Base-by-base conservation (phyloP, 2,329 filamentous ascomycete genomes). In the Ophiocordyceps australis region DNA sequence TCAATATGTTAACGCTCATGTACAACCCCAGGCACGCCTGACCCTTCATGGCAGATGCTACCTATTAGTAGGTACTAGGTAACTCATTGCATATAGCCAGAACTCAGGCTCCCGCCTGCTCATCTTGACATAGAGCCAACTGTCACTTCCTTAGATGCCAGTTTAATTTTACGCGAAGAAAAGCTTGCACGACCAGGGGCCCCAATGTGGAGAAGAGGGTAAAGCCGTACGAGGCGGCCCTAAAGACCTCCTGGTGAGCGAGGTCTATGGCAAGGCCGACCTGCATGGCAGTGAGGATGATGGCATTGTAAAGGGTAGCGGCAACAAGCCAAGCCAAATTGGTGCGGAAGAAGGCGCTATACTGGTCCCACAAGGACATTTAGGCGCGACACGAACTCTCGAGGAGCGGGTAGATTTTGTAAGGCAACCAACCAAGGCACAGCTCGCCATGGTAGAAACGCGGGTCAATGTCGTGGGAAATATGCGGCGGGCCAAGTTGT, bases 201-300 rank as follows among this genome's bases (percentile, higher is more conserved):
- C 41, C 48, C 5, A 60, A 10, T 15, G 64, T 57, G 1, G 55
- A 45, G 28, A 65, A 62, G 5, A 62, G 38, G 4, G 55, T 52
- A 28, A 66, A 62, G 3, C 56, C 57, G 30, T 57, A 59, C 2
- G 52, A 52, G 2, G 49, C 56, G 7, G 29, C 26, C 34, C 57
- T 49, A 35, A 65, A 67, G 0, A 35, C 28, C 1, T 30, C n/a
- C 31, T 47, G 55, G 1, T 40, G 32, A 1, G 23, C 24, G 2
- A 60, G 43, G 3, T 46, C 32, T 0, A 49, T 57, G 3, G 47
- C 44, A 9, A 62, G 37, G n/a, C n/a, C 22, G 7, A 23, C 22
- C 14, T 23, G 22, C 22, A 23, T 23, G 5, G 22, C 22, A 5
- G 22, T 15, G 13, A 23, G 14, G 8, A 16, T 15, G 13, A 23